phyloP scores from a whole-genome alignment of 371 early-diverging fungal genomes.

The Dinochytrium kinnereticum region DNA sequence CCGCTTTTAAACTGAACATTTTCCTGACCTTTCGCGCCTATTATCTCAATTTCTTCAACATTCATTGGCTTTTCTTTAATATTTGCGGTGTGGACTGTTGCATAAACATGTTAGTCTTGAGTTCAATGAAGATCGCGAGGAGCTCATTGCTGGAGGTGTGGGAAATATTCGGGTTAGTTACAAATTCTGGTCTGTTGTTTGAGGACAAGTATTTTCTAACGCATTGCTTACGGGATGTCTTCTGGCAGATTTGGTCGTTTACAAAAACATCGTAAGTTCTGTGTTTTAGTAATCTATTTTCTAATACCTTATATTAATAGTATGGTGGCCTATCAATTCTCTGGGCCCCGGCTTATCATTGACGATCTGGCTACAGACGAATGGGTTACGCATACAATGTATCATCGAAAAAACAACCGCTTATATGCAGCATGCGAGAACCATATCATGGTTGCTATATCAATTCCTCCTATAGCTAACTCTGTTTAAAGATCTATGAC shows the following conservation, averaged over 20 bases:
- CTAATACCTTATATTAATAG: neutral
- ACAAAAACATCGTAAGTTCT: constrained; percentile 16
- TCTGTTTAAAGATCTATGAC: constrained; percentile 44
- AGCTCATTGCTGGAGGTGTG: constrained; percentile 52
- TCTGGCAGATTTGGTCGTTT: constrained; percentile 30
- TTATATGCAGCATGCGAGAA: constrained; percentile 46
- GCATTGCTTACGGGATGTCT: neutral
- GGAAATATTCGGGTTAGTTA: constrained; percentile 48
- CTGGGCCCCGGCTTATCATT: constrained; percentile 39
- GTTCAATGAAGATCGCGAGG: constrained; percentile 38
- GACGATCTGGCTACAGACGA: constrained; percentile 47
- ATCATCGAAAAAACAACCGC: constrained; percentile 27
- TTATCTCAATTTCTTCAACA: too few species aligned
- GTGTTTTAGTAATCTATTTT: neutral
- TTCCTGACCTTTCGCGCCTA: too few species aligned
- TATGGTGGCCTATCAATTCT: constrained; percentile 32
- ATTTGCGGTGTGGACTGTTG: too few species aligned
- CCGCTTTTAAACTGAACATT: too few species aligned
- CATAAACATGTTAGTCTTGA: constrained; percentile 52
- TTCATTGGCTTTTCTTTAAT: too few species aligned
- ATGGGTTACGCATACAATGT: constrained; percentile 45
- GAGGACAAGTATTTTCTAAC: neutral
- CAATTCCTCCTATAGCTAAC: neutral
- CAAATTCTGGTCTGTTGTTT: too few species aligned
- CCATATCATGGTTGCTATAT: constrained; percentile 36